Base-by-base conservation (phyloP, 768 basidiomycete species). In the Calvatia gigantea region DNA sequence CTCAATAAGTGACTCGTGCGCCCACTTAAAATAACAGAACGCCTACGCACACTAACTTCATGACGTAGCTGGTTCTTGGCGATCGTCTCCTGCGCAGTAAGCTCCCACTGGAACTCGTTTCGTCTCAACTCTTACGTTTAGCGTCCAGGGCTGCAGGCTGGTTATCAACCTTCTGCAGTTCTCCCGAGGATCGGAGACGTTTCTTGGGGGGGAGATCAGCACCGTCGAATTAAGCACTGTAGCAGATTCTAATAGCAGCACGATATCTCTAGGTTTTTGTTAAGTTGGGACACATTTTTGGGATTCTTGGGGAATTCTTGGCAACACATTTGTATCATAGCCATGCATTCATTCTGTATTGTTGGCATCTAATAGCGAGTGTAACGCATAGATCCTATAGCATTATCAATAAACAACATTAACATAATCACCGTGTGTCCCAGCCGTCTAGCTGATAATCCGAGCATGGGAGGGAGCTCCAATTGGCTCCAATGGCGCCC, bases 1-100 rank as follows among this genome's bases (percentile, higher is more conserved):
- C 3, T 58, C 63, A n/a, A 60, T 67, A 41, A 65, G 61, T 23
- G 65, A 66, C 49, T 69, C 66, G 68, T 69, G 49, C 46, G 62
- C 62, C 28, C 37, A 45, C 25, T 25, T 4, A 43, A 14, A 19
- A 11, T 6, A 17, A 55, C 27, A 42, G n/a, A 12, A 49, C 37
- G 14, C 14, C 6, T 9, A 51, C 29, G n/a, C n/a, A 25, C 12
- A 5, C 19, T 43, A 21, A 50, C 28, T 27, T 5, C 38, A 8
- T 51, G 28, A 21, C 44, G 27, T 39, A 69, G 67, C 5, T 69
- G 68, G 68, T 64, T 69, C 41, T 37, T 69, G 2, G 66, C 68
- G n/a, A 60, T 69, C 19, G 65, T 67, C 14, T 56, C 66, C 19
- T 66, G 60, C 21, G 61, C 65, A 35, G 68, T 69, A 50, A 56